Conservation (phyloP, 345 rosid species). For the Excoecaria agallocha region DNA sequence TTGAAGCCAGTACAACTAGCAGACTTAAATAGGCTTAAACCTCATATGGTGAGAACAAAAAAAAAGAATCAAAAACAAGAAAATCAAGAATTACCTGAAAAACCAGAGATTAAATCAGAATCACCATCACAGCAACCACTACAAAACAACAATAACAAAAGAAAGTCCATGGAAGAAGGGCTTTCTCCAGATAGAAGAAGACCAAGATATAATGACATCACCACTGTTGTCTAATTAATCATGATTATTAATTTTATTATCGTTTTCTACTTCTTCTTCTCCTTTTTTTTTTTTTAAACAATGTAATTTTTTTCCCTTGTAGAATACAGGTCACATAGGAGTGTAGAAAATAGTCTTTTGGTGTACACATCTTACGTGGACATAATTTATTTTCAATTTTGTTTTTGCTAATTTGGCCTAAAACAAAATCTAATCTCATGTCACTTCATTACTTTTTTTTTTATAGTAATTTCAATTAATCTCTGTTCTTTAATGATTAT, state of each 20-base stretch:
- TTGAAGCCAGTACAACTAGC: conserved; percentile 57
- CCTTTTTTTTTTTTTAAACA: conserved; percentile 6
- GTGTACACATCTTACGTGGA: conserved; percentile 18
- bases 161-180: conserved; percentile 58
- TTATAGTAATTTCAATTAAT: no score
- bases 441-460: no score
- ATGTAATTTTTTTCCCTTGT: no score
- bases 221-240: conserved; percentile 34
- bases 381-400: conserved; percentile 17
- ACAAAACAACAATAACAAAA: conserved; percentile 39
- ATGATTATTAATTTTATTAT: background rate
- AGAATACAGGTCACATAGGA: conserved; percentile 18
- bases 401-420: background rate
- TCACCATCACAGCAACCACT: conserved; percentile 7
- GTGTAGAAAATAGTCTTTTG: conserved; percentile 26
- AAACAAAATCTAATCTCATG: no score
- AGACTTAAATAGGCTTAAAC: conserved; percentile 54
- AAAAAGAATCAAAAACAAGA: conserved; percentile 22
- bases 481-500: no score
- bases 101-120: conserved; percentile 12
- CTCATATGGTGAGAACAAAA: conserved; percentile 53
- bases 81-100: conserved; percentile 20
- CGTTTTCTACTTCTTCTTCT: background rate
- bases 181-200: conserved; percentile 51
- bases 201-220: conserved; percentile 43